Percentiles rank a stretch among this genome's conserved stretches.
These are phyloP conservation scores for Groenewaldozyma tartarivorans DNA, from an alignment of 805 yeast species.

Conservation along the genomic window DNA sequence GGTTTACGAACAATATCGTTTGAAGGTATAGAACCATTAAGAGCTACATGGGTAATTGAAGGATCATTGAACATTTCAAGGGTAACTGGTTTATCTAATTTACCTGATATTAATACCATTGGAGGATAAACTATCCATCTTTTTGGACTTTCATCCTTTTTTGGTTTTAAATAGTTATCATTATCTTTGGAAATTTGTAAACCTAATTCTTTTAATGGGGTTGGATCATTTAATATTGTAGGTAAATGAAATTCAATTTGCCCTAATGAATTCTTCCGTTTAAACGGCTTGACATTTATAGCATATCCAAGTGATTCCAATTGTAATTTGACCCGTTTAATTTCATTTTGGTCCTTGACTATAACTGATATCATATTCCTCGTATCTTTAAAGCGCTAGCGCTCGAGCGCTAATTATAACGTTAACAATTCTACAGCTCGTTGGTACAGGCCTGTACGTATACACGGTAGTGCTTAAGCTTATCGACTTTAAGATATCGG, in stretches of 20 bases:
- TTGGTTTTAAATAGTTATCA: too few relatives aligned
- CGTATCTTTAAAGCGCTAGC: neutral
- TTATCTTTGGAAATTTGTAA: too few relatives aligned
- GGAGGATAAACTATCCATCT: slow-evolving; percentile 62
- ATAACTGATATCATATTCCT: slow-evolving; percentile 2
- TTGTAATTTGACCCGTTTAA: slow-evolving; percentile 9
- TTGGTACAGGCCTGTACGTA: too few relatives aligned
- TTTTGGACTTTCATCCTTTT: too few relatives aligned
- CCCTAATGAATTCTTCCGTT: neutral
- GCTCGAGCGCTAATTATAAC: neutral
- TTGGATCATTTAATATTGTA: too few relatives aligned
- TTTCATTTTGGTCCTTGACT: slow-evolving; percentile 5
- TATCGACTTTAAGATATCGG: too few relatives aligned
- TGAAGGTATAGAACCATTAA: slow-evolving; percentile 53
- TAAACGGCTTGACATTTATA: too few relatives aligned
- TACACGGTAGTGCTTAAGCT: too few relatives aligned
- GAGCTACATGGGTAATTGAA: slow-evolving; percentile 50
- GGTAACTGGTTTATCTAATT: slow-evolving; percentile 21
- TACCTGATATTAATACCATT: slow-evolving; percentile 45
- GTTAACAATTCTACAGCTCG: neutral
- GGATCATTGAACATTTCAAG: slow-evolving; percentile 8
- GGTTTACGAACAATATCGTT: slow-evolving; percentile 60
- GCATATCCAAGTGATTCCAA: slow-evolving; percentile 10
- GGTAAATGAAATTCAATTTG: neutral
- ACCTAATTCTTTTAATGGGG: too few relatives aligned